A percentile compares a stretch with the other conserved stretches of the same genome.
phyloP scores from a whole-genome alignment of 371 early-diverging fungal genomes.

The Mucor mucedo region DNA sequence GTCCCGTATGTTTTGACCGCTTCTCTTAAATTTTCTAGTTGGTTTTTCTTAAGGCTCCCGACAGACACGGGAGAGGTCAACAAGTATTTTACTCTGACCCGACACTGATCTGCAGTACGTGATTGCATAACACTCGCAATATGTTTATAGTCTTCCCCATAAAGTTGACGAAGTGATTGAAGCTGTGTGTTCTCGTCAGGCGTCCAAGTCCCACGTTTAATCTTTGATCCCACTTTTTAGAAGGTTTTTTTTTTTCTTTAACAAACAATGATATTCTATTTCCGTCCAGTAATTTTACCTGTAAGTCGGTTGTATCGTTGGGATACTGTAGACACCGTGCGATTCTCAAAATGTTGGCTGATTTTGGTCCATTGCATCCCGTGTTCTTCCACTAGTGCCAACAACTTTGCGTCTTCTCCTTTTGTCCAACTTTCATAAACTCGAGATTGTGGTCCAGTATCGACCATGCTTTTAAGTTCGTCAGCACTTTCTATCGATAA shows the following conservation, averaged over 20 bases:
- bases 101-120: background rate
- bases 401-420: background rate
- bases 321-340: background rate
- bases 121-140: background rate
- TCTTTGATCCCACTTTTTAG: background rate
- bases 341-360: background rate
- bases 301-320: background rate
- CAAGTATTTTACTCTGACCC: background rate
- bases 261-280: background rate
- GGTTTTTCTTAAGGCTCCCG: background rate
- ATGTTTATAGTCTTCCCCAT: background rate
- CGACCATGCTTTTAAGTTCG: background rate
- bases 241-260: background rate
- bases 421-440: background rate
- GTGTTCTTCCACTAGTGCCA: background rate
- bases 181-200: background rate
- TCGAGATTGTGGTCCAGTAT: background rate
- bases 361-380: background rate
- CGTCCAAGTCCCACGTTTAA: background rate
- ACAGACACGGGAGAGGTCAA: background rate
- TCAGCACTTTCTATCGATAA: background rate
- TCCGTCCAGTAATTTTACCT: background rate
- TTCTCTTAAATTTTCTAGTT: background rate
- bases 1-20: background rate
- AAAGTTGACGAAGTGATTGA: background rate